Base-by-base conservation (phyloP, 2,329 filamentous ascomycete genomes). In the Trichoderma aggressivum region DNA sequence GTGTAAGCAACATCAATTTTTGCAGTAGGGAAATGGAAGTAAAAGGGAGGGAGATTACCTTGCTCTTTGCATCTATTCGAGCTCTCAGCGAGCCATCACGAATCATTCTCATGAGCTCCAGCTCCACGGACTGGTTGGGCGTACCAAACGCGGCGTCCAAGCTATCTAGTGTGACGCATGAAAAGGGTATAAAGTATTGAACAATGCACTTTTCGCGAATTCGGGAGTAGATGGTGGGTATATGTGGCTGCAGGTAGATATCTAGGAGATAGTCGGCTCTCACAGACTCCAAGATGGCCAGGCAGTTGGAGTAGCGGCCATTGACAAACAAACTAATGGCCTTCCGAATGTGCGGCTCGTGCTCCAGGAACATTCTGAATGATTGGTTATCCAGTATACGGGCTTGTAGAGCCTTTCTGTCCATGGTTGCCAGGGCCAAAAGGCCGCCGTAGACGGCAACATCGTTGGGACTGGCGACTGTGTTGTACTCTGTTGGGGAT, bases 131-230 rank as follows among this genome's bases (percentile, higher is more conserved):
- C 73, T 86, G 82, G 5, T 87, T 87, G 0, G 88, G 83, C 3
- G 86, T 83, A 0, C 89, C 90, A 80, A 99, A 98, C 2, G 93
- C 91, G 43, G 87, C 85, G 10, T 92, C 89, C 84, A 99, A 89
- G 72, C 90, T 94, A 24, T 91, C 87, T 5, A 98, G 85, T 0
- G 92, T 94, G 73, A 98, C 94, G 74, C 91, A 91, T 55, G 92
- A 97, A 80, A 97, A 99, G 0, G 96, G 94, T 28, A 93, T 87
- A 76, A 97, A 92, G 82, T 98, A 98, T 78, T 97, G 93, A 28
- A 94, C 89, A 72, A 99, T 98, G 77, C 94, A 95, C 83, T 98
- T 98, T 77, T 88, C 92, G 71, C 96, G 90, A 75, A 99, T 94
- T 61, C 85, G 84, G 12, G 87, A 84, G 82, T 94, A 96, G 24